Evolutionary conservation across 495 filamentous ascomycete genomes (phyloP), one percentile per base, ranked within the genome.

Genomic region (Hypoxylon subgilvum): DNA sequence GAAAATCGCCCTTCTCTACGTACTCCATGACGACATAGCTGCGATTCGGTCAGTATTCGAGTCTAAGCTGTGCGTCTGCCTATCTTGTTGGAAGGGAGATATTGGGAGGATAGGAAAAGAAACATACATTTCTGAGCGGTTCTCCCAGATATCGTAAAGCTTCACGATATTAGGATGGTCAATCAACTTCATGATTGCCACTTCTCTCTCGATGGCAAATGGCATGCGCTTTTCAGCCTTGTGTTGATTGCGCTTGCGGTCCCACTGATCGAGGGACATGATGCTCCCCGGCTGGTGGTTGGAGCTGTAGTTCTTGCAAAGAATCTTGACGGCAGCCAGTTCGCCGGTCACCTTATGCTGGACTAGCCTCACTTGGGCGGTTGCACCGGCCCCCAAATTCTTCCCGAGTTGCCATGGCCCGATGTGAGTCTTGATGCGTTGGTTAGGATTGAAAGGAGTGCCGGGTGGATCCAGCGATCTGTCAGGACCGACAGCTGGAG

Each of bases 11-110:
- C 36, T 90, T 87, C 67, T 95, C 85, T 28, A 96, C 86, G 55
- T 91, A 96, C 68, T 99, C 94, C n/a, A 97, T 83, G 2, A 97
- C 88, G n/a, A 99, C 82, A 69, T 96, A 98, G 30, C 93, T 97
- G 58, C 21, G 9, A 5, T 18, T 47, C 32, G 14, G 58, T 73
- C 65, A 75, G 74, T 39, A 25, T 4, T 8, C 8, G 4, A 27
- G 3, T 27, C 8, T 27, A n/a, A n/a, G n/a, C n/a, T n/a, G n/a
- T n/a, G n/a, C n/a, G n/a, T 27, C 8, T 8, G 3, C 8, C 8
- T 27, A 27, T 8, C 8, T 27, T 4, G 8, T 4, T 27, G 8
- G 8, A 27, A 42, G 25, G 9, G 49, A 6, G 16, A 4, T 6
- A 8, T 38, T 46, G 61, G 4, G 61, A 47, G 13, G 5, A 4